Percentiles rank a stretch among this genome's conserved stretches.
Evolutionary conservation across 306 rosid species (phyloP).

Genomic region (Aeschynomene evenia): DNA sequence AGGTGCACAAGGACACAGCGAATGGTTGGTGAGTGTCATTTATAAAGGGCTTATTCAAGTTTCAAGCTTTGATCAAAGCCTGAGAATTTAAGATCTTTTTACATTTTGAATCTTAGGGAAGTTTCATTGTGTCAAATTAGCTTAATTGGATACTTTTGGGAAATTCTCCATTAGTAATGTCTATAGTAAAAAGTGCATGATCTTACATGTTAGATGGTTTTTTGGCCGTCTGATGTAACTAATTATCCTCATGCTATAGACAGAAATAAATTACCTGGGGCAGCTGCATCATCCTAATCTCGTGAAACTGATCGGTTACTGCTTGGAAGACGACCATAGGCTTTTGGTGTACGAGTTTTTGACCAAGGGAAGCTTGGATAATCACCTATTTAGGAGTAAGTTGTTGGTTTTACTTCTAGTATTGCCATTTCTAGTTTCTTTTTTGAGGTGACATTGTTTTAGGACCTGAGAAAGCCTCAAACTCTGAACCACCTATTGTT

Average conservation of each 20-base stretch:
- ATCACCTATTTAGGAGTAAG: constrained; percentile 94
- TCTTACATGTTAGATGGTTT: neutral
- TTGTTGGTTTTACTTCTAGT: constrained; percentile 20
- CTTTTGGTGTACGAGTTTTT: constrained; percentile 90
- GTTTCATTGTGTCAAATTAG: constrained; percentile 22
- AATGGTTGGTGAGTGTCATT: constrained; percentile 90
- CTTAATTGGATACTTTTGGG: neutral
- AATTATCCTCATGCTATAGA: constrained; percentile 46
- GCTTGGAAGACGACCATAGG: constrained; percentile 93
- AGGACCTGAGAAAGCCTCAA: neutral
- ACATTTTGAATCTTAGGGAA: constrained; percentile 7
- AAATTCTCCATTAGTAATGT: constrained; percentile 5
- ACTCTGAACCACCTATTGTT: constrained; percentile 14
- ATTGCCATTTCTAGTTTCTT: constrained; percentile 21
- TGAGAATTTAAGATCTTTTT: constrained; percentile 5
- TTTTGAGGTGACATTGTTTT: neutral
- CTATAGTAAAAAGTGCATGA: constrained; percentile 2
- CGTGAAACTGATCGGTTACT: constrained; percentile 87
- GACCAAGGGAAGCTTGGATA: constrained; percentile 90
- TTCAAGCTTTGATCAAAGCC: constrained; percentile 3
- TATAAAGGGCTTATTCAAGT: neutral
- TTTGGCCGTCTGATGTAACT: neutral
- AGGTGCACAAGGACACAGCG: constrained; percentile 93
- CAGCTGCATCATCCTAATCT: constrained; percentile 92
- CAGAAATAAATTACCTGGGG: constrained; percentile 92